These are phyloP conservation scores for Saururus chinensis DNA, from an alignment of 164 flowering plant genomes.

Conservation along the genomic window DNA sequence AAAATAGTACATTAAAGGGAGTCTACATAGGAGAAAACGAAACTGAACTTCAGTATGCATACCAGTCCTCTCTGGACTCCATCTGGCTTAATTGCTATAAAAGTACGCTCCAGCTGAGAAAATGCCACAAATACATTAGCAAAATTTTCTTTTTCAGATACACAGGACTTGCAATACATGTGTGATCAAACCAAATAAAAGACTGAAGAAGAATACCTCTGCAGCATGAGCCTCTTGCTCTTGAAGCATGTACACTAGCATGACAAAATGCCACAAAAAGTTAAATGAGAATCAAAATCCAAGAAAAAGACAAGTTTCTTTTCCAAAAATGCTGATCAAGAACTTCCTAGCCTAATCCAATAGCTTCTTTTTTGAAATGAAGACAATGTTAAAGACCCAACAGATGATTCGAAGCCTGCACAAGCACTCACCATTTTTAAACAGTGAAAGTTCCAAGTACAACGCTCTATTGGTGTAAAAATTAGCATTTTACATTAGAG, in stretches of 20 bases:
- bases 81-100: conserved; percentile 97
- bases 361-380: too few relatives aligned
- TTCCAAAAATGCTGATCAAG: too few relatives aligned
- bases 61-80: conserved; percentile 99
- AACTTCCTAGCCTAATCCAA: too few relatives aligned
- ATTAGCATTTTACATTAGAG: too few relatives aligned
- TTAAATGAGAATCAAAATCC: conserved; percentile 24
- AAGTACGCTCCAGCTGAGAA: conserved; percentile 79
- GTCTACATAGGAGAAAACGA: too few relatives aligned
- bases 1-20: not conserved
- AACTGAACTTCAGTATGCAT: not conserved
- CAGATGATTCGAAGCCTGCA: too few relatives aligned
- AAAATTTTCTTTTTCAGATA: not conserved
- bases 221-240: conserved; percentile 93
- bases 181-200: not conserved
- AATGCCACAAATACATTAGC: not conserved
- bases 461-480: too few relatives aligned
- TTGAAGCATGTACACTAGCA: conserved; percentile 75
- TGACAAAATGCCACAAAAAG: conserved; percentile 19
- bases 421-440: too few relatives aligned
- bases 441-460: too few relatives aligned
- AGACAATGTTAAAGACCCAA: too few relatives aligned
- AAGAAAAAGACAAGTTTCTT: too few relatives aligned
- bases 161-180: not conserved
- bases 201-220: conserved; percentile 41